Evolutionary conservation across 352 stramenopile genomes (phyloP).

Genomic region (Phytopythium chamaehyphon): DNA sequence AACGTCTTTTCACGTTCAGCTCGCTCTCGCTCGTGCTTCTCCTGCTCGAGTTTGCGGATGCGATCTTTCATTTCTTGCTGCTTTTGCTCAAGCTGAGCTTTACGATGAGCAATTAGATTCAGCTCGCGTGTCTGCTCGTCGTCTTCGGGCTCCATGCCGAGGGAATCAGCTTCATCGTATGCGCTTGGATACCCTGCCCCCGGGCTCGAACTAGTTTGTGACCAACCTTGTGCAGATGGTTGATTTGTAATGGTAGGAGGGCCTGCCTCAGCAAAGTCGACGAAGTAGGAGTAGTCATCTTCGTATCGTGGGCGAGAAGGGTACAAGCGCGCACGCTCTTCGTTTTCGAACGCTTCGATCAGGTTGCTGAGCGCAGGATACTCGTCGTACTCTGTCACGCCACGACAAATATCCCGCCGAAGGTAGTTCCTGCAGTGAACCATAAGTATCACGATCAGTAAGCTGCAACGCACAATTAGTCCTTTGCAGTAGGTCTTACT

Average conservation of each 20-base stretch:
- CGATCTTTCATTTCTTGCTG: conserved; percentile 51
- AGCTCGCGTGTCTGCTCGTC: conserved; percentile 39
- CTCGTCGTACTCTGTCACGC: conserved; percentile 80
- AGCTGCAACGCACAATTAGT: too few species aligned
- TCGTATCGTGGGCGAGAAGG: conserved; percentile 46
- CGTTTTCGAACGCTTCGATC: conserved; percentile 56
- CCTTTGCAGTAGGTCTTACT: conserved; percentile 36
- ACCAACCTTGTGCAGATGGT: neutral
- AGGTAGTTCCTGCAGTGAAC: conserved; percentile 42
- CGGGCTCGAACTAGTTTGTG: too few species aligned
- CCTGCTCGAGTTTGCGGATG: conserved; percentile 38
- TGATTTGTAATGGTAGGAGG: neutral
- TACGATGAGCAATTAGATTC: conserved; percentile 46
- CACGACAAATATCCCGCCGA: conserved; percentile 69
- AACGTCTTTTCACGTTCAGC: conserved; percentile 37
- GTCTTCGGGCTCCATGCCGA: conserved; percentile 5
- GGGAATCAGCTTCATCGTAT: neutral
- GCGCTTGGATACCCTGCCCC: neutral
- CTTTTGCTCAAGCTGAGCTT: conserved; percentile 54
- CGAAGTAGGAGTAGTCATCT: conserved; percentile 74
- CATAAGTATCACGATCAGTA: too few species aligned
- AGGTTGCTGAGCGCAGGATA: conserved; percentile 73
- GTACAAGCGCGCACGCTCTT: conserved; percentile 62
- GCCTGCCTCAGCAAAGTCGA: conserved; percentile 23
- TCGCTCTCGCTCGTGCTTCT: conserved; percentile 44